A percentile compares a stretch with the other conserved stretches of the same genome.
Conservation (phyloP, 495 filamentous ascomycete genomes). For the Aspergillus incahuasiensis region DNA sequence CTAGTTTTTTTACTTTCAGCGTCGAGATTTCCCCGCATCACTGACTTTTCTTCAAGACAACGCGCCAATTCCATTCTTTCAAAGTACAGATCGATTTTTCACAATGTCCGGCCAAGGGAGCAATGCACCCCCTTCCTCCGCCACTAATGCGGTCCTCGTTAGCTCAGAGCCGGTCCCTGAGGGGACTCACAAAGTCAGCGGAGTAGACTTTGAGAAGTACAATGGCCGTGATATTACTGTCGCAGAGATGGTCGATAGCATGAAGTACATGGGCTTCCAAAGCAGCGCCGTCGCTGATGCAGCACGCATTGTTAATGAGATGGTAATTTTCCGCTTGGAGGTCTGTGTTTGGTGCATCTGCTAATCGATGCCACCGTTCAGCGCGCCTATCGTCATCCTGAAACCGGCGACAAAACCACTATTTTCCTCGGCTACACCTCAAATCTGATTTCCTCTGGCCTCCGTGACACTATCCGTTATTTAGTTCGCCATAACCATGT, state of each 20-base stretch:
- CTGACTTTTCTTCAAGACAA: background rate
- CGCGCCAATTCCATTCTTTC: background rate
- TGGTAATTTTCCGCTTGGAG: conserved; percentile 52
- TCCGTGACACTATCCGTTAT: conserved; percentile 86
- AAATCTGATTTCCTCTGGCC: conserved; percentile 92
- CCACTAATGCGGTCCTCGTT: conserved; percentile 81
- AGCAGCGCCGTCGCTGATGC: conserved; percentile 81
- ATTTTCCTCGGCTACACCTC: conserved; percentile 97
- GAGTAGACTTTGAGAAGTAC: conserved; percentile 85
- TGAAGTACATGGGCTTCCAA: conserved; percentile 89
- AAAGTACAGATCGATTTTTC: background rate
- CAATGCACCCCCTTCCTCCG: conserved; percentile 54
- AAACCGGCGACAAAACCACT: conserved; percentile 69
- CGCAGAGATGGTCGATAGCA: conserved; percentile 74
- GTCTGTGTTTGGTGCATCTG: background rate
- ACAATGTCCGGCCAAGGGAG: conserved; percentile 3
- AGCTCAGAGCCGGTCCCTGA: conserved; percentile 78
- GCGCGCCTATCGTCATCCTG: conserved; percentile 71
- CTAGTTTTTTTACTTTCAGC: background rate
- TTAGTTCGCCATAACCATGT: conserved; percentile 88
- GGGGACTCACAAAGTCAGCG: conserved; percentile 66
- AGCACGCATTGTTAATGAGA: conserved; percentile 83
- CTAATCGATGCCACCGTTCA: conserved; percentile 21
- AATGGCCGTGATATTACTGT: conserved; percentile 71
- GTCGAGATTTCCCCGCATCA: background rate